These are phyloP conservation scores for Astragalus membranaceus DNA, from an alignment of 306 rosid species.

Conservation along the genomic window DNA sequence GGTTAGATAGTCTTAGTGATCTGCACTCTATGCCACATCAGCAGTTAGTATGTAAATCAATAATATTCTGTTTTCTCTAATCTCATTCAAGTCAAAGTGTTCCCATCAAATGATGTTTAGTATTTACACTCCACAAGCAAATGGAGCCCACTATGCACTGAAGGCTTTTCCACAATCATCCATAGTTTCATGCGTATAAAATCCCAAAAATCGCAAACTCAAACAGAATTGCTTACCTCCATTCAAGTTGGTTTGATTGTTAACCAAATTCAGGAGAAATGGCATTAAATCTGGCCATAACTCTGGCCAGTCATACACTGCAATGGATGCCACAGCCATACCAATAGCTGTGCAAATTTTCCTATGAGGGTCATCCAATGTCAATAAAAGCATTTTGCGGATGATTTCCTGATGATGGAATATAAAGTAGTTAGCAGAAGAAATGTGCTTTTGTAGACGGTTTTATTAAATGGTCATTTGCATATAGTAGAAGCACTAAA, in stretches of 20 bases:
- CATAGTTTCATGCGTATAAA: not conserved
- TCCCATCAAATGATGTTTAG: not conserved
- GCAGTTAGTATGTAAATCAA: not conserved
- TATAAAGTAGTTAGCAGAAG: conserved; percentile 16
- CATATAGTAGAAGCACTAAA: not conserved
- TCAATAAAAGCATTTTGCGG: conserved; percentile 55
- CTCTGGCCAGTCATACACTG: conserved; percentile 91
- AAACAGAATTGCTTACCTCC: conserved; percentile 50
- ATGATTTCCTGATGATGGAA: conserved; percentile 51
- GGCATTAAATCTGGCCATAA: conserved; percentile 90
- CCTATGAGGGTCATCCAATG: conserved; percentile 82
- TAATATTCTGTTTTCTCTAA: not conserved
- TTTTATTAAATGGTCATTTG: not conserved
- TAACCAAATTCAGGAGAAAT: conserved; percentile 63
- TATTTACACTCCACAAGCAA: conserved; percentile 1
- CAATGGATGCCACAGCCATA: conserved; percentile 92
- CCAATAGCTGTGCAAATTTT: conserved; percentile 92
- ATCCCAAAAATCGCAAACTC: conserved; percentile 6
- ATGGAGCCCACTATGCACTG: not conserved
- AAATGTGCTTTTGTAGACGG: not conserved
- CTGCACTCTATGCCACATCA: no score
- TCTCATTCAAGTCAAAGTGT: not conserved
- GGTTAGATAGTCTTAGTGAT: no score
- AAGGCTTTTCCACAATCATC: conserved; percentile 12
- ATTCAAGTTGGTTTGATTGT: conserved; percentile 54